A percentile compares a stretch with the other conserved stretches of the same genome.
These are phyloP conservation scores for Endogone sp. DNA, from an alignment of 192 early-diverging fungal genomes.

Conservation along the genomic window DNA sequence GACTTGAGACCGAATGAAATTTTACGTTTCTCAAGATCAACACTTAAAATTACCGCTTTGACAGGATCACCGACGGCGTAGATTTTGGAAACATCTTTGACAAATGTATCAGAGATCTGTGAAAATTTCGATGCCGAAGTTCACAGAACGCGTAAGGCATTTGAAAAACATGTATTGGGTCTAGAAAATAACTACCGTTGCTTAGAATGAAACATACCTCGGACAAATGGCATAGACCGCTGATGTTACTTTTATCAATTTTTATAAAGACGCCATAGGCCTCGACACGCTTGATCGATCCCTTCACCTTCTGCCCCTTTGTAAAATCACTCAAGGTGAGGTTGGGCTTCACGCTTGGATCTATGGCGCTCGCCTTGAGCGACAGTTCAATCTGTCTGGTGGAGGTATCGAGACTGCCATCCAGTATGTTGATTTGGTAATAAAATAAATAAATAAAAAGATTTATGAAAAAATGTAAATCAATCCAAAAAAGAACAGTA, in stretches of 20 bases:
- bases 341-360: constrained; percentile 19
- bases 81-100: constrained; percentile 63
- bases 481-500: no score
- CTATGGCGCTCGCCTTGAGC: constrained; percentile 57
- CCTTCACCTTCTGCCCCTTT: constrained; percentile 74
- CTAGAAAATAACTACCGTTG: no score
- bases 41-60: constrained; percentile 72
- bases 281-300: constrained; percentile 68
- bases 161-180: no score
- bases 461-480: no score
- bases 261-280: constrained; percentile 81
- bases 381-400: constrained; percentile 66
- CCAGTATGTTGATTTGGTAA: no score
- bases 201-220: background rate
- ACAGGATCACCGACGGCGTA: constrained; percentile 84
- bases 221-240: constrained; percentile 81
- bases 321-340: constrained; percentile 56
- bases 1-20: constrained; percentile 81
- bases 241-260: constrained; percentile 68
- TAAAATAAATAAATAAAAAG: no score
- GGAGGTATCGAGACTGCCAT: constrained; percentile 43
- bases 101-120: constrained; percentile 79
- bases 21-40: constrained; percentile 63
- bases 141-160: no score
- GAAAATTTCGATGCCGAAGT: no score